Conservation (phyloP, 2,329 filamentous ascomycete genomes). For the Pleoardoris graminearum region DNA sequence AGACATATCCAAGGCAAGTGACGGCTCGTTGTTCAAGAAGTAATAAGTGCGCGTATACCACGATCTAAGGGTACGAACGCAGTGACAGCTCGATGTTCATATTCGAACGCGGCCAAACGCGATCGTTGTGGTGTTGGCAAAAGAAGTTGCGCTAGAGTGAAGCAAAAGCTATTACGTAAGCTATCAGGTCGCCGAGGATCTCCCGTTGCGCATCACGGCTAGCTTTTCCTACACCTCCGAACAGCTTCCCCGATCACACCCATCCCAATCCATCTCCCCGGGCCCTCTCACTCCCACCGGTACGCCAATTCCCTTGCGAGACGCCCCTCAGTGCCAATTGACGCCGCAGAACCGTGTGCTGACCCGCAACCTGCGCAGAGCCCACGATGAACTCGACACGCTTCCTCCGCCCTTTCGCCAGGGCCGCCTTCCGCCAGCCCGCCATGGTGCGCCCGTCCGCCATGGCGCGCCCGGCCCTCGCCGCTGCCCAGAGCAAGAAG, state of each 20-base stretch:
- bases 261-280: constrained; percentile 42
- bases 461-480: constrained; percentile 43
- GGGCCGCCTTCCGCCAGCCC: constrained; percentile 46
- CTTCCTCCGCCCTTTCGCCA: constrained; percentile 47
- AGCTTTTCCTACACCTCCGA: constrained; percentile 36
- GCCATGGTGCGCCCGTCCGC: constrained; percentile 38
- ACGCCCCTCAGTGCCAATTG: constrained; percentile 33
- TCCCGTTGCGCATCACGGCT: constrained; percentile 9
- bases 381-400: constrained; percentile 48
- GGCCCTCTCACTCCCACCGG: constrained; percentile 32
- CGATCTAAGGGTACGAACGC: no score
- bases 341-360: constrained; percentile 30
- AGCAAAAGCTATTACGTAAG: no score
- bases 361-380: constrained; percentile 35
- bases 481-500: constrained; percentile 43
- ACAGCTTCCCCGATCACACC: constrained; percentile 30
- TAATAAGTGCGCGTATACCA: no score
- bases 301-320: constrained; percentile 32
- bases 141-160: no score
- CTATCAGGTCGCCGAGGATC: background rate
- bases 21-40: no score
- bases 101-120: no score
- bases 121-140: no score
- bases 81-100: no score
- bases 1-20: no score